Base-by-base conservation (phyloP, 2,329 filamentous ascomycete genomes). In the Pyricularia grisea region DNA sequence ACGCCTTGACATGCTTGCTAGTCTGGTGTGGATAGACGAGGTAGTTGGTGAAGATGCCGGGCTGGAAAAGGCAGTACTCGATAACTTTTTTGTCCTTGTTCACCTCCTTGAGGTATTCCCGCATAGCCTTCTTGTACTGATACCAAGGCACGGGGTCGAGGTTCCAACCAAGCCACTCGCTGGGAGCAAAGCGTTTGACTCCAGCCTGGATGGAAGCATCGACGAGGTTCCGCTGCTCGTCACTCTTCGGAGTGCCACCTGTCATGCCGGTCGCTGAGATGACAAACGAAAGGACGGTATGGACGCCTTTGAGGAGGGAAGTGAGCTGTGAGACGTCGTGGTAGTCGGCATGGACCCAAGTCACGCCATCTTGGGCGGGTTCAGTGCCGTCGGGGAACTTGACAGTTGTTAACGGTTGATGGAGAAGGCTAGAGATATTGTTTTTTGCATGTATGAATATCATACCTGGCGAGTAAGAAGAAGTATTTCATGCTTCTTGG, bases 181-280 rank as follows among this genome's bases (percentile, higher is more conserved):
- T 86, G 1, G 88, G 87, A 0, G 89, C 82, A 74, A 88, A 89
- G 7, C 87, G 82, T 72, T 84, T 83, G 6, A 90, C 87, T 0
- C 87, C 85, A 1, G 87, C 87, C 2, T 79, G 78, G 58, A 88
- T 80, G 7, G 85, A 81, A 0, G 87, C 88, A 69, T 90, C 85
- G 67, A 90, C 85, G 65, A 90, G 77, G 27, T 63, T 63, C 7
- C 23, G 25, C 27, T 63, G 58, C 58, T 61, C 58, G 14, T 61
- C 27, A 23, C 67, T 68, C 27, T 17, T 68, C 31, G 20, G 23
- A 4, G 2, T 55, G 6, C 27, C 27, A 4, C 55, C 11, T 14
- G 55, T 11, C 58, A 10, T 64, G 17, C 6, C n/a, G 25, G 5
- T 31, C 17, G 60, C 64, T 23, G 61, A 17, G 36, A 33, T 20